phyloP scores from a whole-genome alignment of 2,329 filamentous ascomycete species.

The Apiospora hydei region DNA sequence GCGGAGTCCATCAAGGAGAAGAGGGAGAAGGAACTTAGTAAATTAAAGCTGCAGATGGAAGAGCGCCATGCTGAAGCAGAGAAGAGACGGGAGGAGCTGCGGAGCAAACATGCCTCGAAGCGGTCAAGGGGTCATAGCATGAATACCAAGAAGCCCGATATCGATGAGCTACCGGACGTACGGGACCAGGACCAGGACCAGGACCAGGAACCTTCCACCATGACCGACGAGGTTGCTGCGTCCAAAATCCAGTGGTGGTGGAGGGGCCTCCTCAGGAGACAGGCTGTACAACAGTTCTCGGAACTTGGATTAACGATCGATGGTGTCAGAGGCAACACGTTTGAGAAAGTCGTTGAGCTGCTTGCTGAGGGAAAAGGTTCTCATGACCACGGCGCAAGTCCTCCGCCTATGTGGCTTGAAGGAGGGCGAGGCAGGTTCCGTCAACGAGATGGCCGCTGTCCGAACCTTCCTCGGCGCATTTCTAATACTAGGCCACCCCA shows the following conservation, averaged over 20 bases:
- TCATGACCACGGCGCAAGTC: conserved; percentile 70
- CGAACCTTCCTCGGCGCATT: conserved; percentile 82
- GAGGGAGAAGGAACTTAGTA: conserved; percentile 75
- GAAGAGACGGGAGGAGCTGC: conserved; percentile 70
- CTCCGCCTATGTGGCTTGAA: conserved; percentile 74
- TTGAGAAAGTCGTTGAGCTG: conserved; percentile 76
- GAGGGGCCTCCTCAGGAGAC: conserved; percentile 65
- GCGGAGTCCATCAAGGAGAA: conserved; percentile 83
- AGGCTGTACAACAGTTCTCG: conserved; percentile 69
- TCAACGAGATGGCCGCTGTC: conserved; percentile 73
- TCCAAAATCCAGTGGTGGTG: conserved; percentile 74
- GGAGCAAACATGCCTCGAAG: conserved; percentile 60
- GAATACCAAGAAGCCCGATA: conserved; percentile 45
- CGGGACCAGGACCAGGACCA: conserved; percentile 57
- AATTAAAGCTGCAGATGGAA: conserved; percentile 77
- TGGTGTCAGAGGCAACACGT: conserved; percentile 71
- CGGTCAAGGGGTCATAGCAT: conserved; percentile 62
- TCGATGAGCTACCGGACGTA: conserved; percentile 52
- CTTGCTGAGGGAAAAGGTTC: conserved; percentile 70
- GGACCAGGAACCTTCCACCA: conserved; percentile 45
- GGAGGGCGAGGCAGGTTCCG: conserved; percentile 68
- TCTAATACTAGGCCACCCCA: conserved; percentile 80
- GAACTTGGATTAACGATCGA: conserved; percentile 74
- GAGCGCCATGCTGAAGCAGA: conserved; percentile 82
- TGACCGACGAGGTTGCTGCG: conserved; percentile 69